A percentile compares a stretch with the other conserved stretches of the same genome.
Evolutionary conservation across 345 rosid genomes (phyloP).

Genomic region (Eucalyptus sp.): DNA sequence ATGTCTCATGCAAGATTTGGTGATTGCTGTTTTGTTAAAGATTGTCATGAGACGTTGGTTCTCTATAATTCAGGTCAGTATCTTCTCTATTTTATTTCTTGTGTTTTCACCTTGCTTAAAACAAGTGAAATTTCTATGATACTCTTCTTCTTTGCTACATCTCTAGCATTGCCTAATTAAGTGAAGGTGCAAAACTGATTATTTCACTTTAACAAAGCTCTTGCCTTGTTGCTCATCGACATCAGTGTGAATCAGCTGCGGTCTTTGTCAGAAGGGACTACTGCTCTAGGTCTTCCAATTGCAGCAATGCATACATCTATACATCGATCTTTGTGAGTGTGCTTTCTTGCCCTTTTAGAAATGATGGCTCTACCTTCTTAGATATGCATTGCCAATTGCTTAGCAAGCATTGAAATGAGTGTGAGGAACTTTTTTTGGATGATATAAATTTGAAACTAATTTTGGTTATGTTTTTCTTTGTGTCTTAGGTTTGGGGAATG

Average conservation of each 20-base stretch:
- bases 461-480: too few species aligned
- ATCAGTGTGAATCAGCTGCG: constrained; percentile 83
- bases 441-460: neutral
- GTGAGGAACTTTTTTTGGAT: neutral
- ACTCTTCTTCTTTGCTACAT: neutral
- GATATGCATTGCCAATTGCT: neutral
- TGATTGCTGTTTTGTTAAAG: constrained; percentile 78
- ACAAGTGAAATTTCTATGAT: neutral
- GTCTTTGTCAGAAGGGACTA: constrained; percentile 59
- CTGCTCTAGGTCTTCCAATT: constrained; percentile 47
- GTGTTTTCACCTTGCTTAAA: neutral
- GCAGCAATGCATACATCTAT: constrained; percentile 52
- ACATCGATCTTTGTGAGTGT: constrained; percentile 58
- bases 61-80: constrained; percentile 48
- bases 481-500: too few species aligned
- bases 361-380: neutral
- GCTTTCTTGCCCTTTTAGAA: neutral
- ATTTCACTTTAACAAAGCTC: constrained; percentile 41
- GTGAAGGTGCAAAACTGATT: neutral
- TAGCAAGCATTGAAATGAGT: neutral
- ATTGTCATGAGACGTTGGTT: constrained; percentile 78
- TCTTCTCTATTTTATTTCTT: neutral
- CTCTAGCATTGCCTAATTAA: neutral
- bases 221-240: constrained; percentile 83
- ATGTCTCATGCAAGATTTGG: constrained; percentile 49